These are phyloP conservation scores for Cercospora sp. DNA, from an alignment of 2,329 filamentous ascomycete genomes.

Conservation along the genomic window DNA sequence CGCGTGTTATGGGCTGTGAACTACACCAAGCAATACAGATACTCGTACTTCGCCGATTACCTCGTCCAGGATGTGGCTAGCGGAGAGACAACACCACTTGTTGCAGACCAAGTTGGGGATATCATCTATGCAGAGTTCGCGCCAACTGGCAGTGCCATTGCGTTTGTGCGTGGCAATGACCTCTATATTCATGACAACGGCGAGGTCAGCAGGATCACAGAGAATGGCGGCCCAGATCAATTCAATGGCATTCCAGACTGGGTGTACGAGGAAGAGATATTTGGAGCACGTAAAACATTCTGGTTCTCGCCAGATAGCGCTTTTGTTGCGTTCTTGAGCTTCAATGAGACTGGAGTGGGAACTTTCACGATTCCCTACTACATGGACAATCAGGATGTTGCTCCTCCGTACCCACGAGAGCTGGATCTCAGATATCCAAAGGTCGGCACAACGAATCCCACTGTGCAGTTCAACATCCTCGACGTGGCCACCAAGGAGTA, in stretches of 20 bases:
- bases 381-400: slow-evolving; percentile 58
- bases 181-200: slow-evolving; percentile 60
- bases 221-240: slow-evolving; percentile 59
- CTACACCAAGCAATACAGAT: slow-evolving; percentile 66
- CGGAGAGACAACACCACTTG: slow-evolving; percentile 56
- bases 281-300: slow-evolving; percentile 52
- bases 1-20: slow-evolving; percentile 65
- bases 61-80: slow-evolving; percentile 62
- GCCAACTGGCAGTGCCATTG: slow-evolving; percentile 59
- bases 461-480: slow-evolving; percentile 61
- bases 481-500: slow-evolving; percentile 52
- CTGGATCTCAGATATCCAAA: slow-evolving; percentile 68
- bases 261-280: slow-evolving; percentile 63
- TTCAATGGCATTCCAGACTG: slow-evolving; percentile 68
- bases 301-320: slow-evolving; percentile 61
- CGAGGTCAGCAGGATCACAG: slow-evolving; percentile 58
- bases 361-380: slow-evolving; percentile 68
- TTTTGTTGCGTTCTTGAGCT: slow-evolving; percentile 57
- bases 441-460: slow-evolving; percentile 67
- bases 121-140: slow-evolving; percentile 68
- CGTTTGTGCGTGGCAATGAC: slow-evolving; percentile 67
- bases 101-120: slow-evolving; percentile 61
- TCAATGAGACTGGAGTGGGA: slow-evolving; percentile 66
- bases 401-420: slow-evolving; percentile 62
- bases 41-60: slow-evolving; percentile 69